Conservation (phyloP, 108 stramenopile genomes). For the Schizochytrium sp. region DNA sequence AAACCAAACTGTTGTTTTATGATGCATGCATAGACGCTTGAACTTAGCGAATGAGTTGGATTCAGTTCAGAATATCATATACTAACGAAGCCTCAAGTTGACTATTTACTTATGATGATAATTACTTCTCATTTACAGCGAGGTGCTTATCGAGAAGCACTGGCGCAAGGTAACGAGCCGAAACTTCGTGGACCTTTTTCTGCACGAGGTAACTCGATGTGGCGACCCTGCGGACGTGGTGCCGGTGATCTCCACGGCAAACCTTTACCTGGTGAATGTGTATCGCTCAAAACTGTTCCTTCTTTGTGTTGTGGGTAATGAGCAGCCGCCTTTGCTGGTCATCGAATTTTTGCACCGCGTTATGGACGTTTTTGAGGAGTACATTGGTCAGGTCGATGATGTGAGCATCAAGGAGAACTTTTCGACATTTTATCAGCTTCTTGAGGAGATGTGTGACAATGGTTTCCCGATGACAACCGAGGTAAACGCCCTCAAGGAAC, state of each 20-base stretch:
- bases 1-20: too few species aligned
- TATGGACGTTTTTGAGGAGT: slow-evolving; percentile 91
- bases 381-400: slow-evolving; percentile 95
- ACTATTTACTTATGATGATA: background rate
- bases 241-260: slow-evolving; percentile 69
- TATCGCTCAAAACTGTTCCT: slow-evolving; percentile 89
- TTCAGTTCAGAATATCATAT: too few species aligned
- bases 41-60: too few species aligned
- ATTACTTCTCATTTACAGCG: slow-evolving; percentile 48
- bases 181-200: slow-evolving; percentile 74
- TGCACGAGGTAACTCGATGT: slow-evolving; percentile 71
- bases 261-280: slow-evolving; percentile 74
- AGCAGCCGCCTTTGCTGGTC: slow-evolving; percentile 89
- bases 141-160: slow-evolving; percentile 77
- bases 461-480: slow-evolving; percentile 98
- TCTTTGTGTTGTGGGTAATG: slow-evolving; percentile 86
- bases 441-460: slow-evolving; percentile 98
- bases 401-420: slow-evolving; percentile 95
- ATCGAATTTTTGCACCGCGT: slow-evolving; percentile 95
- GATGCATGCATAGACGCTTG: too few species aligned
- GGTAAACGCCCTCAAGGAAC: slow-evolving; percentile 94
- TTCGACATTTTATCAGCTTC: slow-evolving; percentile 92
- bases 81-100: too few species aligned
- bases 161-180: slow-evolving; percentile 73
- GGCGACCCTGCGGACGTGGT: slow-evolving; percentile 69